Base-by-base conservation (phyloP, 768 basidiomycete species). In the Pisolithus orientalis region DNA sequence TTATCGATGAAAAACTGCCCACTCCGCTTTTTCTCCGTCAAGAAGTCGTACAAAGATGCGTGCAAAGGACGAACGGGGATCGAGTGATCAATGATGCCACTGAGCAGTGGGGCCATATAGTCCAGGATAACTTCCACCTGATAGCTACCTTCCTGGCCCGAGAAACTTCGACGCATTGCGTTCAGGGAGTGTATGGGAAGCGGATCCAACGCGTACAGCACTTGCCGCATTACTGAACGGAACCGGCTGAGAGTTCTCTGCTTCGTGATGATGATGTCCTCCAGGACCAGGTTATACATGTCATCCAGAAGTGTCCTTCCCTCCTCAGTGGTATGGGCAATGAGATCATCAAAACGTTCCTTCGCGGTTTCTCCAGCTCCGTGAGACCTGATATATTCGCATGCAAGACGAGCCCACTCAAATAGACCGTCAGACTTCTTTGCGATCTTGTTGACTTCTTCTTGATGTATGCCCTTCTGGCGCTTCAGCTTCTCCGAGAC, bases 41-140 rank as follows among this genome's bases (percentile, higher is more conserved):
- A 50, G 45, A 62, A 69, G 28, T 69, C 67, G 9, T 37, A 45
- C 51, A 68, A 64, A 2, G 66, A 68, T 4, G 64, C 44, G 49
- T 68, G 66, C 17, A 65, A 52, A 16, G 58, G 53, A 16, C 48
- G 53, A 43, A 64, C 52, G 2, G 55, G 54, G 17, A 13, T 25
- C 24, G 4, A 32, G n/a, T 21, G 16, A 16, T 39, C 38, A 16
- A 21, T n/a, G 13, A 16, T 45, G 16, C 55, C 49, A 16, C 44
- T 51, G 14, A 62, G 21, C 29, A 54, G n/a, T 27, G 53, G 44
- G 10, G 51, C 52, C 46, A 55, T 39, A 4, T 14, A 21, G 14
- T 11, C 6, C n/a, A 60, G 8, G 4, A 51, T 40, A 25, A 43
- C 6, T 17, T 39, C 24, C 9, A 49, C 10, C 7, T 49, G 6